These are phyloP conservation scores for Ambrosia artemisiifolia DNA, from an alignment of 129 eudicot species.

Conservation along the genomic window DNA sequence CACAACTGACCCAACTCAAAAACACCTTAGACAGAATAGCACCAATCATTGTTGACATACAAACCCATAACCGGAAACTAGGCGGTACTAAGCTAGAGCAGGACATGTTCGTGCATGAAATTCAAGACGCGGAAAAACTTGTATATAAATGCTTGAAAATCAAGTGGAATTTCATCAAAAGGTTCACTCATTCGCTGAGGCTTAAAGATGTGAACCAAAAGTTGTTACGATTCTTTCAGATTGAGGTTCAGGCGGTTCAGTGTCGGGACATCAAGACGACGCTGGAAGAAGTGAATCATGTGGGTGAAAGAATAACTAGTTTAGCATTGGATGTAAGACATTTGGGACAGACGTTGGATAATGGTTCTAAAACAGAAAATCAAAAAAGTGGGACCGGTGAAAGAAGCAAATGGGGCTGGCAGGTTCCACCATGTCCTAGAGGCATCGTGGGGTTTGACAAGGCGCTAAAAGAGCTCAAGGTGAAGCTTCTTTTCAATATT, in stretches of 20 bases:
- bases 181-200: conserved; percentile 14
- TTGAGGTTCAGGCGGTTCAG: conserved; percentile 30
- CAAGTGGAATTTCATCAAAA: conserved; percentile 12
- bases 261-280: conserved; percentile 16
- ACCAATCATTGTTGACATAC: neutral
- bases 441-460: conserved; percentile 22
- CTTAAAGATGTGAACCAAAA: conserved; percentile 10
- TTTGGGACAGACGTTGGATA: neutral
- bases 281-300: neutral
- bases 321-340: neutral
- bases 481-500: conserved; percentile 8
- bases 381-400: neutral
- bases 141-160: conserved; percentile 17
- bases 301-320: neutral
- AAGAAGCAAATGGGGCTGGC: conserved; percentile 19
- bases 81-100: neutral
- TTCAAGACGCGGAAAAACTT: conserved; percentile 12
- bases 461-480: conserved; percentile 14
- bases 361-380: neutral
- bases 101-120: conserved; percentile 7
- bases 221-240: conserved; percentile 24
- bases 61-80: neutral
- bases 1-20: conserved; percentile 1
- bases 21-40: neutral
- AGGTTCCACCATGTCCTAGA: conserved; percentile 6